These are phyloP conservation scores for Cucumis cinereus DNA, from an alignment of 306 rosid genomes.

Conservation along the genomic window DNA sequence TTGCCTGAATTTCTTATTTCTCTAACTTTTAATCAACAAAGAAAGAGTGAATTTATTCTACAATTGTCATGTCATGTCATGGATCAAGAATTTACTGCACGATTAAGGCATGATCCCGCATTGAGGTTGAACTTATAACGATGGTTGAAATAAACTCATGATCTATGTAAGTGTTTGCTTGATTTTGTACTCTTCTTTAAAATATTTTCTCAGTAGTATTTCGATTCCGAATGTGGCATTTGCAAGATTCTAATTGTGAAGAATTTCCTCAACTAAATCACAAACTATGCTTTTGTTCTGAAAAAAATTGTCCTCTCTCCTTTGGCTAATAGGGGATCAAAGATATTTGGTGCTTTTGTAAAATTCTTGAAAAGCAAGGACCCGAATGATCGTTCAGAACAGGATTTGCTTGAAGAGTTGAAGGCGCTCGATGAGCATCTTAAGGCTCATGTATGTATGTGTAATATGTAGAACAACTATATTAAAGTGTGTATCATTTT, in stretches of 20 bases:
- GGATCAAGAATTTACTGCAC: neutral
- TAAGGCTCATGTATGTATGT: constrained; percentile 48
- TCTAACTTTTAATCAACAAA: neutral
- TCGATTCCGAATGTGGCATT: neutral
- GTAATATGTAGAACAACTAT: neutral
- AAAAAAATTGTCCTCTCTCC: neutral
- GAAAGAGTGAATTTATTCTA: neutral
- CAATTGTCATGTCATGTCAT: neutral
- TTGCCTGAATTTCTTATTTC: neutral
- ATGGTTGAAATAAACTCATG: neutral
- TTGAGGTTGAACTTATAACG: neutral
- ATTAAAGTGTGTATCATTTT: neutral
- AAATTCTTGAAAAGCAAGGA: constrained; percentile 78
- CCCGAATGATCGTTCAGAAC: constrained; percentile 69
- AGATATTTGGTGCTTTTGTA: constrained; percentile 49
- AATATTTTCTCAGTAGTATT: neutral
- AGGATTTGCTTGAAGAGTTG: constrained; percentile 58
- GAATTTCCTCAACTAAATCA: neutral
- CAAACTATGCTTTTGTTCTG: neutral
- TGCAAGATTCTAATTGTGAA: neutral
- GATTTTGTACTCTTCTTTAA: neutral
- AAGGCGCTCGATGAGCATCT: constrained; percentile 75
- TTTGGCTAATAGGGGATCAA: constrained; percentile 54
- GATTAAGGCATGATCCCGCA: neutral
- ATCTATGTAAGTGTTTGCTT: neutral